Evolutionary conservation across 2,329 filamentous ascomycete species (phyloP).

Genomic region (Colletotrichum navitas): DNA sequence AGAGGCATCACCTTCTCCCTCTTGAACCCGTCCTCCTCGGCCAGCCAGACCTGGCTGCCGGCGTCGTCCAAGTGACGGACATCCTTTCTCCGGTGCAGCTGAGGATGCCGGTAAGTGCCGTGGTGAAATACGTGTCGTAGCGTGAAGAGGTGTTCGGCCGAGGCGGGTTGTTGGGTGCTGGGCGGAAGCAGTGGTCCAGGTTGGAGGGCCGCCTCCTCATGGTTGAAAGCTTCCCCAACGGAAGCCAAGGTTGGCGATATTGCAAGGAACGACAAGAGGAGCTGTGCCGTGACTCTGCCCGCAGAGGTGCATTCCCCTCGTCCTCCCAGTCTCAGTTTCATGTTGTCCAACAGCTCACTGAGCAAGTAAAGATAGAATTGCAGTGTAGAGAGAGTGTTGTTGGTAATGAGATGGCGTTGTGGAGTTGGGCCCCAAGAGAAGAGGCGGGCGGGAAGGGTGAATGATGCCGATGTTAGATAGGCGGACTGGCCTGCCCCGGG

Average conservation of each 20-base stretch:
- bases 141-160: slow-evolving; percentile 71
- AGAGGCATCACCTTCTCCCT: slow-evolving; percentile 66
- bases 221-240: slow-evolving; percentile 48
- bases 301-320: slow-evolving; percentile 63
- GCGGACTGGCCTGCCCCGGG: slow-evolving; percentile 24
- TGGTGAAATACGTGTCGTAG: slow-evolving; percentile 95
- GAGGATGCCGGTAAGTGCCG: slow-evolving; percentile 82
- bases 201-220: slow-evolving; percentile 60
- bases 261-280: slow-evolving; percentile 77
- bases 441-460: slow-evolving; percentile 14
- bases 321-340: slow-evolving; percentile 28
- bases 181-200: slow-evolving; percentile 56
- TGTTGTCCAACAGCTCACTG: not conserved
- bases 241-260: slow-evolving; percentile 61
- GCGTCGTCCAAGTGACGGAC: slow-evolving; percentile 67
- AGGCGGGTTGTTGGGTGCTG: slow-evolving; percentile 57
- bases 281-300: slow-evolving; percentile 71
- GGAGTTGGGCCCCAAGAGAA: slow-evolving; percentile 4
- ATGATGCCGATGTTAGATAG: slow-evolving; percentile 39
- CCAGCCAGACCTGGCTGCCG: slow-evolving; percentile 68
- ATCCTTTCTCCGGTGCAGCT: slow-evolving; percentile 82
- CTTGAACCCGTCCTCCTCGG: slow-evolving; percentile 68
- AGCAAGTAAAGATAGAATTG: not conserved
- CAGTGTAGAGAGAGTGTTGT: not conserved
- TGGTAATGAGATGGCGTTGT: not conserved